Evolutionary conservation across 2,329 filamentous ascomycete genomes (phyloP).

Genomic region (Lizonia empirigonia): DNA sequence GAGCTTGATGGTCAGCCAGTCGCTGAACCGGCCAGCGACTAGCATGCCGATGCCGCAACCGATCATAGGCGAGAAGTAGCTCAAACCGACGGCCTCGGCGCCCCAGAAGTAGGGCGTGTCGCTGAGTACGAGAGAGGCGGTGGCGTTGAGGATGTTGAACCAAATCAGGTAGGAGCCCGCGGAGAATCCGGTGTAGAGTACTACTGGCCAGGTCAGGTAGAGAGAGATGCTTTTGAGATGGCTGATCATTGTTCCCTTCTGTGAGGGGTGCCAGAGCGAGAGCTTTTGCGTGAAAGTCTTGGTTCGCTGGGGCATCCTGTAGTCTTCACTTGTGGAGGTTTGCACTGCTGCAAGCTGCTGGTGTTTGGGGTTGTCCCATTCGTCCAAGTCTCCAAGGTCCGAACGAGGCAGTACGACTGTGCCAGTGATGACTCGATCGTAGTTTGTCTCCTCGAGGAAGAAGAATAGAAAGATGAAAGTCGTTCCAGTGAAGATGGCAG

Average conservation of each 20-base stretch:
- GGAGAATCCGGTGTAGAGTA: constrained; percentile 33
- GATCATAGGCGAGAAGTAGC: constrained; percentile 30
- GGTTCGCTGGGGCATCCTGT: constrained; percentile 2
- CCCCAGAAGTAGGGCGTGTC: constrained; percentile 30
- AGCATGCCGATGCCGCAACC: constrained; percentile 28
- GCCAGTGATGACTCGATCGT: constrained; percentile 46
- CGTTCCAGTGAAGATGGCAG: constrained; percentile 59
- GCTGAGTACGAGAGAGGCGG: constrained; percentile 33
- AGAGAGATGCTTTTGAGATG: constrained; percentile 28
- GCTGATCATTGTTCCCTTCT: constrained; percentile 25
- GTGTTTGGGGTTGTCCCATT: background rate
- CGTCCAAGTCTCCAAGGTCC: background rate
- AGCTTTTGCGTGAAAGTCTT: constrained; percentile 30
- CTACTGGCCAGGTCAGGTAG: constrained; percentile 47
- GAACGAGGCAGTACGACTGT: background rate
- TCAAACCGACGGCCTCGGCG: constrained; percentile 30
- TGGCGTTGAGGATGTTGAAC: constrained; percentile 40
- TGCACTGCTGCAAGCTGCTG: constrained; percentile 18
- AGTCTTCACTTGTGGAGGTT: constrained; percentile 18
- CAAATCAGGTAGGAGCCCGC: constrained; percentile 35
- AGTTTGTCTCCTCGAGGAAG: constrained; percentile 67
- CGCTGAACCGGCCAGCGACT: constrained; percentile 28
- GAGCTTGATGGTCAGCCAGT: constrained; percentile 34
- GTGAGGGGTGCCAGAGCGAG: constrained; percentile 29
- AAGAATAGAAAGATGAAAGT: constrained; percentile 61